Percentiles rank a stretch among this genome's conserved stretches.
Evolutionary conservation across 1,284 basidiomycete species (phyloP).

Genomic region (Xerocomus amazonicus): DNA sequence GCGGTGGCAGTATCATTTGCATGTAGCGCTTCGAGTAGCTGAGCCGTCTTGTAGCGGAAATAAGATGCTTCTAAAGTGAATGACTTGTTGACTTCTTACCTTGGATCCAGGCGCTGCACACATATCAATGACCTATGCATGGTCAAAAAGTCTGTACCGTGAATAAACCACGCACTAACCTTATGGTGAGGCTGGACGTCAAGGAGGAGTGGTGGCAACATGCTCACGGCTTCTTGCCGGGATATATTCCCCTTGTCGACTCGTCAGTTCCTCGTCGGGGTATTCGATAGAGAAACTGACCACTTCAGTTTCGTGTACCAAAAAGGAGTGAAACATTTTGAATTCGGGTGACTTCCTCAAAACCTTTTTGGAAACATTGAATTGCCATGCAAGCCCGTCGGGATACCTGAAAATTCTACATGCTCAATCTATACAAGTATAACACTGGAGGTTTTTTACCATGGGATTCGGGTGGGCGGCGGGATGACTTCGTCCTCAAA

Average conservation of each 20-base stretch:
- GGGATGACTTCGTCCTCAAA: conserved; percentile 77
- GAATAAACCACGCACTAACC: conserved; percentile 38
- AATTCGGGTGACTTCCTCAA: conserved; percentile 91
- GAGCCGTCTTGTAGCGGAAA: conserved; percentile 61
- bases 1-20: conserved; percentile 58
- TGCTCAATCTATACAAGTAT: background rate
- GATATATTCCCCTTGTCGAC: conserved; percentile 83
- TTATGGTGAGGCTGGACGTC: conserved; percentile 91
- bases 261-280: conserved; percentile 1
- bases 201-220: conserved; percentile 95
- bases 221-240: conserved; percentile 96
- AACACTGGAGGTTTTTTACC: conserved; percentile 45
- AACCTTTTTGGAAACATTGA: conserved; percentile 88
- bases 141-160: conserved; percentile 1
- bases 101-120: conserved; percentile 99
- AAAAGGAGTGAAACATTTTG: conserved; percentile 93
- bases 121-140: conserved; percentile 85
- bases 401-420: conserved; percentile 70
- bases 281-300: conserved; percentile 43
- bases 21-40: conserved; percentile 88
- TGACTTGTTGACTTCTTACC: conserved; percentile 45
- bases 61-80: background rate
- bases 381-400: conserved; percentile 91
- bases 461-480: conserved; percentile 83
- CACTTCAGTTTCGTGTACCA: conserved; percentile 98